A percentile compares a stretch with the other conserved stretches of the same genome.
phyloP scores from a whole-genome alignment of 768 basidiomycete genomes.

The Leccinum subgranulosum region DNA sequence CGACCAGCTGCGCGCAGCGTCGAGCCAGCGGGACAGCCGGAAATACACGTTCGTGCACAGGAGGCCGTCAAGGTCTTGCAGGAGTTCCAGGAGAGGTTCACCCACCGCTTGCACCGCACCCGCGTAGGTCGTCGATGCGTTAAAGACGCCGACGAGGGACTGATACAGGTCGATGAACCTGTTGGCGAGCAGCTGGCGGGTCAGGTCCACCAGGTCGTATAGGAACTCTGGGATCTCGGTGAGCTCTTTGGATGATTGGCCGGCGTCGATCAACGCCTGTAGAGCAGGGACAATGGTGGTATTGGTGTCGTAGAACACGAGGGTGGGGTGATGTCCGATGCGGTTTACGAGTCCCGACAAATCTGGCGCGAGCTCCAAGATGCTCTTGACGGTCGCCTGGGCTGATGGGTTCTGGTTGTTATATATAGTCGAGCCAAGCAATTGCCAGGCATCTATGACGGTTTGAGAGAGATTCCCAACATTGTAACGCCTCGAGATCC shows the following conservation, averaged over 20 bases:
- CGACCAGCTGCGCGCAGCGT: constrained; percentile 31
- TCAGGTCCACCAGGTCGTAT: constrained; percentile 39
- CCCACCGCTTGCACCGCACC: constrained; percentile 22
- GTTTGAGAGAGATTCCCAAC: constrained; percentile 24
- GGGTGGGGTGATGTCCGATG: constrained; percentile 33
- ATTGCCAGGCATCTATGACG: constrained; percentile 34
- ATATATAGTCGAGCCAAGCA: constrained; percentile 38
- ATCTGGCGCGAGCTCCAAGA: constrained; percentile 36
- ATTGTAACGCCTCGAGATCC: constrained; percentile 36
- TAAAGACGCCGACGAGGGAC: constrained; percentile 29
- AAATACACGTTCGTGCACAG: constrained; percentile 33
- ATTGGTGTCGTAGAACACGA: constrained; percentile 37
- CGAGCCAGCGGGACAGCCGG: constrained; percentile 36
- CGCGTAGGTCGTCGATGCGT: constrained; percentile 18
- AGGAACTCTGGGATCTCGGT: constrained; percentile 31
- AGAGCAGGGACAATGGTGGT: constrained; percentile 73
- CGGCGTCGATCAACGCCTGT: constrained; percentile 54
- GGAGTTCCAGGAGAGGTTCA: constrained; percentile 27
- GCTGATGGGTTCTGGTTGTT: constrained; percentile 32
- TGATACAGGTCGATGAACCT: constrained; percentile 34
- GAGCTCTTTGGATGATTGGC: constrained; percentile 18
- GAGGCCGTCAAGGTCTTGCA: constrained; percentile 34
- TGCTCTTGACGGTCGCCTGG: constrained; percentile 37
- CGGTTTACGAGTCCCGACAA: constrained; percentile 33
- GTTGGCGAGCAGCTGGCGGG: constrained; percentile 40